Evolutionary conservation across 2,329 filamentous ascomycete species (phyloP), one percentile per base, ranked within the genome.

Genomic region (Dactylellina leptospora): DNA sequence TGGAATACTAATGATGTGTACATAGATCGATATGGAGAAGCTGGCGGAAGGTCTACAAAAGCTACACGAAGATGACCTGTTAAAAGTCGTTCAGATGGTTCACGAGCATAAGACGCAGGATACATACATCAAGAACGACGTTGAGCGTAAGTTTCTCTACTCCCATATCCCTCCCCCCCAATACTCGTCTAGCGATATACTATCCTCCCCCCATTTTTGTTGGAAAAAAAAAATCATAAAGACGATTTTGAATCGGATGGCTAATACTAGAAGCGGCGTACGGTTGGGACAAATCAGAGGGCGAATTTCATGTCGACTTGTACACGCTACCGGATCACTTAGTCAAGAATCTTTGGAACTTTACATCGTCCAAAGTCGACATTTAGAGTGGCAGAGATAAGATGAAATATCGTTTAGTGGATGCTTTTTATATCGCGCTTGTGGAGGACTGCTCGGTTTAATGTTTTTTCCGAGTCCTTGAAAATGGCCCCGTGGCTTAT

Each of bases 271-370:
- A n/a, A n/a, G n/a, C n/a, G n/a, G n/a, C n/a, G n/a, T n/a, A n/a
- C n/a, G n/a, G n/a, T n/a, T n/a, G n/a, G n/a, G n/a, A n/a, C n/a
- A n/a, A n/a, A n/a, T n/a, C 78, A 91, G 92, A 93, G 78, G 95
- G 95, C 78, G 95, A 99, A 82, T 99, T 99, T 82, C 95, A 96
- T 73, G 93, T 99, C 76, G 95, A 99, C 78, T 85, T 99, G 68
- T 97, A 96, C 82, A 97, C 95, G n/a, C 87, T 99, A 75, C 93
- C 95, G 0, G 95, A 97, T 75, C 82, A 83, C 25, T 85, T 97
- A 36, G 90, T 95, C 79, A 96, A 95, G 81, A 92, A 92, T 87
- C 88, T 99, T 71, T 97, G 93, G 93, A 93, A 97, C 73, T 96
- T 95, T 79, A 86, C 86, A 42, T 79, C 79, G 58, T 81, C 82